Evolutionary conservation across 148 eudicot genomes (phyloP).

Genomic region (Silene latifolia): DNA sequence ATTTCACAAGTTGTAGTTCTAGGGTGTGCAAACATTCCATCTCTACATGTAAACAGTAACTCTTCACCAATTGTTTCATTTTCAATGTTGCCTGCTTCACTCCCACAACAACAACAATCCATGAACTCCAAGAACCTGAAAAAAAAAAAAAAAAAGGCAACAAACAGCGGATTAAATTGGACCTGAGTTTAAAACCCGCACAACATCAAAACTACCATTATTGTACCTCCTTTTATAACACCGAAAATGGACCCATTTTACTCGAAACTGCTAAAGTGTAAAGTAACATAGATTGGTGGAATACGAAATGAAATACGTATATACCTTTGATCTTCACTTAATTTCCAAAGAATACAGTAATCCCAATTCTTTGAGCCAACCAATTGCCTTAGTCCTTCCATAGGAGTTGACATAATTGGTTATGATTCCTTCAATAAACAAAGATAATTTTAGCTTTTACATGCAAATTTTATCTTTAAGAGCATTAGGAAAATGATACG

Average conservation of each 20-base stretch:
- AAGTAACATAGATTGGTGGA: no score
- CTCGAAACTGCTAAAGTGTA: no score
- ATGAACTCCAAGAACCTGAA: slow-evolving; percentile 69
- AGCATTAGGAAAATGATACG: no score
- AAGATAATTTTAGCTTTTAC: neutral
- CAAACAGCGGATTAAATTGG: neutral
- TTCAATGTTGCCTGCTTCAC: slow-evolving; percentile 22
- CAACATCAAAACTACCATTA: neutral
- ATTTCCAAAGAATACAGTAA: slow-evolving; percentile 74
- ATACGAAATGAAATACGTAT: no score
- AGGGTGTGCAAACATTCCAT: slow-evolving; percentile 57
- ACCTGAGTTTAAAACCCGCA: neutral
- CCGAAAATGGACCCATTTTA: no score
- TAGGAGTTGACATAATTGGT: slow-evolving; percentile 37
- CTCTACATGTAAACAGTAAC: slow-evolving; percentile 54
- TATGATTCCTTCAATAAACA: slow-evolving; percentile 29
- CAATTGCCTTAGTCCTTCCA: slow-evolving; percentile 63
- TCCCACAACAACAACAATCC: slow-evolving; percentile 77
- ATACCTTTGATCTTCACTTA: slow-evolving; percentile 85
- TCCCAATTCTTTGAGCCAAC: slow-evolving; percentile 75
- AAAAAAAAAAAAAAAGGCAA: neutral
- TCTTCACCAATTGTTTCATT: slow-evolving; percentile 36
- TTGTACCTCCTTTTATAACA: no score
- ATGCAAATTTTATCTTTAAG: neutral
- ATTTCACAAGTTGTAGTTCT: slow-evolving; percentile 60